Percentiles rank a stretch among this genome's conserved stretches.
Conservation (phyloP, 2,329 filamentous ascomycete species). For the Penicillium sp. region DNA sequence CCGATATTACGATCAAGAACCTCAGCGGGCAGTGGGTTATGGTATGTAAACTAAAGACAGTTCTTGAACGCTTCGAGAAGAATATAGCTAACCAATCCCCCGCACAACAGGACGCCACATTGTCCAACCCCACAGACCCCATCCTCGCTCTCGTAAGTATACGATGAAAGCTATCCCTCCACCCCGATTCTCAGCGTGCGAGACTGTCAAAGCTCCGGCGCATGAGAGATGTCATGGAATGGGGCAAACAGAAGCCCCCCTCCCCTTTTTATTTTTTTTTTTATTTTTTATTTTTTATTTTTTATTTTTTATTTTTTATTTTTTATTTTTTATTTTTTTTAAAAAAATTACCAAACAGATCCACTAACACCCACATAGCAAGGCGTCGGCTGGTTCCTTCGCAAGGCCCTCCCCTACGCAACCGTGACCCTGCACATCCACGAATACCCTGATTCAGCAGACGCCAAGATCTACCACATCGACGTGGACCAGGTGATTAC, state of each 20-base stretch:
- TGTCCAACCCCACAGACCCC: slow-evolving; percentile 71
- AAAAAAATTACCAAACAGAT: neutral
- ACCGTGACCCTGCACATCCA: slow-evolving; percentile 69
- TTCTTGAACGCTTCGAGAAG: neutral
- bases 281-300: no score
- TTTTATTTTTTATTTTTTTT: no score
- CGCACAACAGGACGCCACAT: slow-evolving; percentile 67
- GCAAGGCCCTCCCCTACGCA: slow-evolving; percentile 72
- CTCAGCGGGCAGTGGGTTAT: slow-evolving; percentile 72
- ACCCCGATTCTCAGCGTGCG: neutral
- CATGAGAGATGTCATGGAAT: no score
- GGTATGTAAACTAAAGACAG: slow-evolving; percentile 57
- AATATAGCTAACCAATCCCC: neutral
- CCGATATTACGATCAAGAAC: slow-evolving; percentile 67
- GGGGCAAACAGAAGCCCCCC: no score
- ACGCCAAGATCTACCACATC: slow-evolving; percentile 61
- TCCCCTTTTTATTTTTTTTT: no score
- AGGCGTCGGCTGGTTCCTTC: slow-evolving; percentile 71
- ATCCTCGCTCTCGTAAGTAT: slow-evolving; percentile 64
- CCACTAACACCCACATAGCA: slow-evolving; percentile 49
- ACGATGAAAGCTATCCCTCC: neutral
- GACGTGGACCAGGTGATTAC: slow-evolving; percentile 74
- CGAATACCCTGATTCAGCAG: slow-evolving; percentile 52
- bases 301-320: no score
- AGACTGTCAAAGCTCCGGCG: no score